Evolutionary conservation across 768 basidiomycete genomes (phyloP).

Genomic region (Pleurotus sapidus): DNA sequence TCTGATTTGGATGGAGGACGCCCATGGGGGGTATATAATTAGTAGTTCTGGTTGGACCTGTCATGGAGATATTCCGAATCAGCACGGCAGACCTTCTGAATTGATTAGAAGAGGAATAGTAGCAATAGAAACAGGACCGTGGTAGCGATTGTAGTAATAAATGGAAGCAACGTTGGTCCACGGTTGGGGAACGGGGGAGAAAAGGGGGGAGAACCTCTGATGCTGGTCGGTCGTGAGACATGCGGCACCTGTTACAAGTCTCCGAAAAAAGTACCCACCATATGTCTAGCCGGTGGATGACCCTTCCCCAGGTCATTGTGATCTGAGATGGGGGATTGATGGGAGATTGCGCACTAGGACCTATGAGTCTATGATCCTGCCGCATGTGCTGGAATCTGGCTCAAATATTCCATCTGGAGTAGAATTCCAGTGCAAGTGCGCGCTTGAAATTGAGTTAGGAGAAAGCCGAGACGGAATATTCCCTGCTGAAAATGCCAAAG

Average conservation of each 20-base stretch:
- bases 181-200: not conserved
- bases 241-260: not conserved
- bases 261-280: not conserved
- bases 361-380: not conserved
- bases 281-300: not conserved
- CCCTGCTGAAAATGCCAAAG: not conserved
- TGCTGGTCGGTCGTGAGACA: slow-evolving; percentile 1
- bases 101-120: too few species aligned
- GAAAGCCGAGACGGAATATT: not conserved
- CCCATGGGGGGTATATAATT: not conserved
- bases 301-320: not conserved
- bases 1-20: not conserved
- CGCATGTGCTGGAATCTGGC: not conserved
- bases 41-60: too few species aligned
- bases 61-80: too few species aligned
- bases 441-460: not conserved
- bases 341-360: not conserved
- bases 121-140: too few species aligned
- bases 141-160: too few species aligned
- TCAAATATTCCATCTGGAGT: not conserved
- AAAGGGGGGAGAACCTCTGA: not conserved
- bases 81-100: too few species aligned
- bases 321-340: not conserved
- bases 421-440: not conserved
- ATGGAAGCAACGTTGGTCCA: too few species aligned